These are phyloP conservation scores for Hibiscus trionum DNA, from an alignment of 345 rosid genomes.

Conservation along the genomic window DNA sequence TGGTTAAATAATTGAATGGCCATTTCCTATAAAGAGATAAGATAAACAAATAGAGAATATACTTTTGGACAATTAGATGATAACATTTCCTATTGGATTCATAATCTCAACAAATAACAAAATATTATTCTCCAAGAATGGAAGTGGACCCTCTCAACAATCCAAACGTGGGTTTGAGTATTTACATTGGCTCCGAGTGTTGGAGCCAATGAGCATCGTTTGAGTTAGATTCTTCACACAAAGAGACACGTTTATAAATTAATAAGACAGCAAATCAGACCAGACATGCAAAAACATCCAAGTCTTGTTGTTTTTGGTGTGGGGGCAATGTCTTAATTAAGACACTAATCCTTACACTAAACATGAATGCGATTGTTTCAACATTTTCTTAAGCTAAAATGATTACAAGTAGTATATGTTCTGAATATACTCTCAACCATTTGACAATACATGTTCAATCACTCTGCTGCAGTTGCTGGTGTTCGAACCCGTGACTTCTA, in stretches of 20 bases:
- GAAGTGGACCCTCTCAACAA: conserved; percentile 9
- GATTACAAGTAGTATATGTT: too few relatives aligned
- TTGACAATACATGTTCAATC: too few relatives aligned
- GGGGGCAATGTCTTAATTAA: too few relatives aligned
- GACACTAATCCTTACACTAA: too few relatives aligned
- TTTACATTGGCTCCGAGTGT: too few relatives aligned
- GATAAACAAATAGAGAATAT: conserved; percentile 20
- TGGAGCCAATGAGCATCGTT: conserved; percentile 3
- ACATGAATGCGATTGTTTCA: too few relatives aligned
- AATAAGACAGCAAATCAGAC: background rate
- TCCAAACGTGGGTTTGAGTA: too few relatives aligned
- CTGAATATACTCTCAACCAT: too few relatives aligned
- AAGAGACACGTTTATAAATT: background rate
- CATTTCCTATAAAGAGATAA: background rate
- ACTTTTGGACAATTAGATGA: conserved; percentile 14
- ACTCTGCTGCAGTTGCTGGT: too few relatives aligned
- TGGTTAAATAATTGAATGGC: background rate
- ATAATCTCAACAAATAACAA: background rate
- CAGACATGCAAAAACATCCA: background rate
- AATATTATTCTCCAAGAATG: background rate
- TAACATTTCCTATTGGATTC: background rate
- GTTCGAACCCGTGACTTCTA: too few relatives aligned
- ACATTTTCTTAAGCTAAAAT: too few relatives aligned
- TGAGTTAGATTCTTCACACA: background rate
- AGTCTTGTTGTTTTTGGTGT: too few relatives aligned